Base-by-base conservation (phyloP, 352 stramenopile genomes). In the Bremia lactucae region DNA sequence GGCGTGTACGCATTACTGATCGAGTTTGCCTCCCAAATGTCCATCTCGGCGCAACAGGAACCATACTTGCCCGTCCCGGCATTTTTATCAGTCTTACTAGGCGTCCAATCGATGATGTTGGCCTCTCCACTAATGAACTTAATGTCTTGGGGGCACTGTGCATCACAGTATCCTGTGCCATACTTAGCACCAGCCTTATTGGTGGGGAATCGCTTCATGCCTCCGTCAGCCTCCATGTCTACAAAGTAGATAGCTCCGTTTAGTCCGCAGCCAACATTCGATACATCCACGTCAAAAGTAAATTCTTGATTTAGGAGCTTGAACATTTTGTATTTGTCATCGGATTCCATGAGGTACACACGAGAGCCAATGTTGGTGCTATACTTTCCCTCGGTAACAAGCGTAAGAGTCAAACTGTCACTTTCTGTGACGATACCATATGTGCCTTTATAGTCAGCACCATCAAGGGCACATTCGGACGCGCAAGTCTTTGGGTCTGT, bases 211-310 rank as follows among this genome's bases (percentile, higher is more conserved):
- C 37, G 42, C 1, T 14, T 40, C 31, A 55, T 66, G 37, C 71
- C 65, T 8, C 71, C 68, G 35, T 83, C 71, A 3, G 37, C 34
- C 18, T 79, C 63, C 68, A 82, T 84, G 36, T 78, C 52, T 18
- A 82, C 61, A 26, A 84, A 84, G 57, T 84, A 82, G 7, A 84
- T 39, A 9, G 72, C 72, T 11, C 72, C 64, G 42, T 84, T 84
- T 7, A 70, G 36, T 10, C 72, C 68, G 15, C 72, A 84, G 6
- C 56, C 50, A 8, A 81, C 45, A 6, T 50, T 36, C 2, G 63
- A 80, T 6, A 76, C 64, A 29, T 84, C 72, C 21, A 82, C 67
- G 31, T 80, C 67, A n/a, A 84, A 76, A 0, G 68, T 50, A 39
- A 82, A 78, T 51, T 84, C 68, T 42, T 78, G 50, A 56, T 84